Base-by-base conservation (phyloP, 441 rosid species). In the Viola pubescens region DNA sequence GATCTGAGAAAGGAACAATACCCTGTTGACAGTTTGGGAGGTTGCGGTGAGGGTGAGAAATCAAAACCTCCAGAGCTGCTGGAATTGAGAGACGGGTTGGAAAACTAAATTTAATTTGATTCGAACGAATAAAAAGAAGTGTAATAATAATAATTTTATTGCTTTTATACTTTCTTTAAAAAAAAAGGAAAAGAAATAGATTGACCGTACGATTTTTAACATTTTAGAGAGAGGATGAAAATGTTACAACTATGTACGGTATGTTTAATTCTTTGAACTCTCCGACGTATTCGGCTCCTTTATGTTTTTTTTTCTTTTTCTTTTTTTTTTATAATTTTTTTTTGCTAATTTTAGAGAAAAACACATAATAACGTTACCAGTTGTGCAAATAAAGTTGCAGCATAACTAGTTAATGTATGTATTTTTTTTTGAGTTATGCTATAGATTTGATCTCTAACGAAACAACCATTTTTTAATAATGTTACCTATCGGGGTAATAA, bases 271-370 rank as follows among this genome's bases (percentile, higher is more conserved):
- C 26, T 55, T 56, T 55, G 66, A 67, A 37, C 48, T 46, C 37
- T 50, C 71, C 71, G 66, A 56, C 63, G 37, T 61, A 12, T 55
- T 55, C 61, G 65, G 44, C 9, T 37, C 11, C 3, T 16, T 8
- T 46, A 7, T 37, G 12, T 13, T 44, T 2, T 41, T 34, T 34
- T 14, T 37, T 7, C 26, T 1, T 38, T 9, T 4, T 3, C 9
- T 5, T 16, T 45, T 9, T 9, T 9, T 42, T 5, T 45, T 45
- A 0, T 4, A 3, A 26, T n/a, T n/a, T n/a, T n/a, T n/a, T 9
- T 19, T 3, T 7, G 55, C 44, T 54, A n/a, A n/a, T 7, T n/a
- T 13, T 54, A 38, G 8, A 54, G 39, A 53, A 2, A 38, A 6
- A 37, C 7, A 57, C n/a, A n/a, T n/a, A n/a, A n/a, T n/a, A n/a